Evolutionary conservation across 768 basidiomycete genomes (phyloP), one percentile per base, ranked within the genome.

Genomic region (Tephrocybe rancida): DNA sequence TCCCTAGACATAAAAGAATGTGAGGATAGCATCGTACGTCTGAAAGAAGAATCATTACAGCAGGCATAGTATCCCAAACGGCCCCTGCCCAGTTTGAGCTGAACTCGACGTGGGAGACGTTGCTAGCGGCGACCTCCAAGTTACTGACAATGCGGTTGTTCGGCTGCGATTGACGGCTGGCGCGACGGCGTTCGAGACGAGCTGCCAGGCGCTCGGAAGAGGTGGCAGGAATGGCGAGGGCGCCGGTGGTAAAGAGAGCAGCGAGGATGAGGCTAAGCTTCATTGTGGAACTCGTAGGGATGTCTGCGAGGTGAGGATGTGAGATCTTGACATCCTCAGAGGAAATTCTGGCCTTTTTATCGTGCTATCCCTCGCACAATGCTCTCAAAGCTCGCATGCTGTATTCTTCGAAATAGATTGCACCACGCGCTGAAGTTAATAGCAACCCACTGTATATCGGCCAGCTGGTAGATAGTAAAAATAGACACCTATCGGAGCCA

Each of bases 41-140:
- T 19, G 11, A 43, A 2, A 14, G 29, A 27, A 21, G 1, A 38
- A 5, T 6, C 52, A 61, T 30, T 22, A 69, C 67, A 7, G 58
- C 42, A 47, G 61, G 39, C 18, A 62, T 52, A 24, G 22, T 25
- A 48, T 64, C 61, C 52, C 61, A 67, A 35, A 69, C 67, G 22
- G 69, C 70, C 30, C 72, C 70, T 32, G 72, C 61, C 72, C 72
- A 73, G 67, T 72, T 72, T 26, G 59, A 54, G 59, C 65, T 67
- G 66, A 64, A 68, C 56, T 63, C 65, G 44, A 52, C 59, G 52
- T 70, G 54, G 11, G 59, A 61, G 41, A 49, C 57, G 56, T 64
- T 62, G 60, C 24, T 46, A 22, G 50, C 21, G 6, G 35, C 48
- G 13, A 30, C 29, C 4, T n/a, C 32, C 5, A n/a, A 8, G 5